A percentile compares a stretch with the other conserved stretches of the same genome.
phyloP scores from a whole-genome alignment of 257 asterid genomes.

The Parsonsia alboflavescens region DNA sequence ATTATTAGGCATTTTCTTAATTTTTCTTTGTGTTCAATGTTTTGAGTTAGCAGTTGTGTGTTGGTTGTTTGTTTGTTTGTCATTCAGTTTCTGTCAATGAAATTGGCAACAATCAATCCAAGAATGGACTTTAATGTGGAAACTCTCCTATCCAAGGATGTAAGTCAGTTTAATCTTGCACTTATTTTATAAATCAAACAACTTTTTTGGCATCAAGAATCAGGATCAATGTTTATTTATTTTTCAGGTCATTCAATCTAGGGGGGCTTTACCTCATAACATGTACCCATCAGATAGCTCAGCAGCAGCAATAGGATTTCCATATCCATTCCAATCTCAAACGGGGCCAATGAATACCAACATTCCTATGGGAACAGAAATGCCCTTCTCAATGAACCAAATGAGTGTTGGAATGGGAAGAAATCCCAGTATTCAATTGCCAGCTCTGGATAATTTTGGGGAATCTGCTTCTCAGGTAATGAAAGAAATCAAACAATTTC shows the following conservation, averaged over 20 bases:
- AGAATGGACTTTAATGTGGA: constrained; percentile 68
- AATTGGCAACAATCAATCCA: constrained; percentile 71
- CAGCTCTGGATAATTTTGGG: constrained; percentile 39
- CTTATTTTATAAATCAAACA: too few relatives aligned
- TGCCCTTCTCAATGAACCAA: constrained; percentile 34
- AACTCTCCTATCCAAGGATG: constrained; percentile 66
- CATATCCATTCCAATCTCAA: constrained; percentile 45
- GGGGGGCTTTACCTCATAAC: constrained; percentile 42
- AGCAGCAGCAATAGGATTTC: constrained; percentile 20
- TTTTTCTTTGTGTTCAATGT: neutral
- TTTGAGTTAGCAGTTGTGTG: neutral
- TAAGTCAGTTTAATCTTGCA: constrained; percentile 39
- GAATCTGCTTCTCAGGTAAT: constrained; percentile 61
- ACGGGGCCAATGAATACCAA: constrained; percentile 22
- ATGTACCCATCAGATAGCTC: constrained; percentile 35
- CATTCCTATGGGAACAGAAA: constrained; percentile 31
- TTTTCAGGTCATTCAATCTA: constrained; percentile 50
- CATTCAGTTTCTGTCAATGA: constrained; percentile 85
- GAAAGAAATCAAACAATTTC: neutral
- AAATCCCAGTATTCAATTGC: constrained; percentile 38
- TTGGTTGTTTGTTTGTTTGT: constrained; percentile 3
- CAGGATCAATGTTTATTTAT: neutral
- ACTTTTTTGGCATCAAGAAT: constrained; percentile 11
- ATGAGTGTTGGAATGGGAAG: constrained; percentile 29
- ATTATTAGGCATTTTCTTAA: too few relatives aligned